Conservation (phyloP, 805 yeast genomes). For the Pichia membranifaciens region DNA sequence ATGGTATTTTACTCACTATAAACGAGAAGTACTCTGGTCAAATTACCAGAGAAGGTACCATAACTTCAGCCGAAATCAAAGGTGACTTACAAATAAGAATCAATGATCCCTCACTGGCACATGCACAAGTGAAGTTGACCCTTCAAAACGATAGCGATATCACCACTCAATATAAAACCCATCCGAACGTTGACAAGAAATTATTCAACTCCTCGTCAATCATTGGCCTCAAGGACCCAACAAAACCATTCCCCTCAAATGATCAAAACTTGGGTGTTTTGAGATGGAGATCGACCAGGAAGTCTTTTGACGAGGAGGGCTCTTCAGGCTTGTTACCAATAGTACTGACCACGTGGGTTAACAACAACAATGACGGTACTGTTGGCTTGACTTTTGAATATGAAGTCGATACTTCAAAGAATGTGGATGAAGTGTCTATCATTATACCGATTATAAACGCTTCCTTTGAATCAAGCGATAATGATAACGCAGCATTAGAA, state of each 20-base stretch:
- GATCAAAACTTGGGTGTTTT: constrained; percentile 87
- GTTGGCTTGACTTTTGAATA: constrained; percentile 83
- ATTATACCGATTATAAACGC: constrained; percentile 62
- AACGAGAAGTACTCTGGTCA: constrained; percentile 76
- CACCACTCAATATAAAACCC: constrained; percentile 74
- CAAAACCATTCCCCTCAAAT: constrained; percentile 83
- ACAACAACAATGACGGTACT: constrained; percentile 50
- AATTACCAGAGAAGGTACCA: constrained; percentile 77
- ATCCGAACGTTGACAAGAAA: constrained; percentile 88
- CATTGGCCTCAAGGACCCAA: constrained; percentile 70
- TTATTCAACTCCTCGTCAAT: constrained; percentile 51
- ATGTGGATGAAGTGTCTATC: constrained; percentile 48
- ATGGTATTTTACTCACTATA: constrained; percentile 73
- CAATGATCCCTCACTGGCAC: constrained; percentile 66
- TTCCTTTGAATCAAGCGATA: constrained; percentile 46
- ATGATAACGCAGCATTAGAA: constrained; percentile 50
- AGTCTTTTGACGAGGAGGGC: constrained; percentile 41
- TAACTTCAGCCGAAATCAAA: constrained; percentile 67
- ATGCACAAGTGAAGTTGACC: constrained; percentile 54
- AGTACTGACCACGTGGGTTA: constrained; percentile 79
- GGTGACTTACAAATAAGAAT: constrained; percentile 89
- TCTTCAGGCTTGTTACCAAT: constrained; percentile 58
- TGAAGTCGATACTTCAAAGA: constrained; percentile 54
- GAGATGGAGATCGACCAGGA: constrained; percentile 80
- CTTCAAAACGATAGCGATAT: constrained; percentile 43